Evolutionary conservation across 129 eudicot genomes (phyloP).

Genomic region (Oenanthe sinensis): DNA sequence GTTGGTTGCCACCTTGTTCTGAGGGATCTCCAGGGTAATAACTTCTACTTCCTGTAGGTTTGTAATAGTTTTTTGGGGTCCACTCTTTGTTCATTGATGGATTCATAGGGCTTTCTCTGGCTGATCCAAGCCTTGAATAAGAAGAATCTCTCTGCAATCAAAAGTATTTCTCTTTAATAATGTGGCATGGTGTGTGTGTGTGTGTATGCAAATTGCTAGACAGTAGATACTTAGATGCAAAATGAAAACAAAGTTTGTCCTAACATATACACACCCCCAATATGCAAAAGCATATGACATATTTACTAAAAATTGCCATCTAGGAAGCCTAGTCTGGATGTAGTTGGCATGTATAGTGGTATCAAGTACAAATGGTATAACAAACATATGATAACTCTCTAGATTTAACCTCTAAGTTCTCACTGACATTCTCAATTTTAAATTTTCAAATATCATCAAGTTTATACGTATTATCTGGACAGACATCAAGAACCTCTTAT

Average conservation of each 20-base stretch:
- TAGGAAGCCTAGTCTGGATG: too few relatives aligned
- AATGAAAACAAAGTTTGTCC: neutral
- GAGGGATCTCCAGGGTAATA: slow-evolving; percentile 32
- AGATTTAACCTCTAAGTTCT: neutral
- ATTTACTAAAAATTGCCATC: neutral
- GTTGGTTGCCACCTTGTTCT: slow-evolving; percentile 32
- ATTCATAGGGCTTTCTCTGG: slow-evolving; percentile 74
- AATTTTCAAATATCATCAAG: neutral
- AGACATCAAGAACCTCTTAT: neutral
- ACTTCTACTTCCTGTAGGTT: slow-evolving; percentile 32
- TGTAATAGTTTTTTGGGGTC: slow-evolving; percentile 52
- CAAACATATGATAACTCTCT: too few relatives aligned
- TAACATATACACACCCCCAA: neutral
- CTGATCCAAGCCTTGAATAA: slow-evolving; percentile 76
- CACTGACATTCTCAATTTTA: neutral
- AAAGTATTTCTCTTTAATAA: neutral
- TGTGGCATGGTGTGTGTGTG: neutral
- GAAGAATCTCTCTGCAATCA: slow-evolving; percentile 72
- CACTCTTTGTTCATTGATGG: slow-evolving; percentile 73
- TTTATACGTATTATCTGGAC: neutral
- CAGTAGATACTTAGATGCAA: neutral
- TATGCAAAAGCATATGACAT: neutral
- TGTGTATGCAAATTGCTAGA: neutral
- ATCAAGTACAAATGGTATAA: too few relatives aligned
- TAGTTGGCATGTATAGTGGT: too few relatives aligned